These are phyloP conservation scores for Chimonanthus praecox DNA, from an alignment of 164 flowering plant species.

Conservation along the genomic window DNA sequence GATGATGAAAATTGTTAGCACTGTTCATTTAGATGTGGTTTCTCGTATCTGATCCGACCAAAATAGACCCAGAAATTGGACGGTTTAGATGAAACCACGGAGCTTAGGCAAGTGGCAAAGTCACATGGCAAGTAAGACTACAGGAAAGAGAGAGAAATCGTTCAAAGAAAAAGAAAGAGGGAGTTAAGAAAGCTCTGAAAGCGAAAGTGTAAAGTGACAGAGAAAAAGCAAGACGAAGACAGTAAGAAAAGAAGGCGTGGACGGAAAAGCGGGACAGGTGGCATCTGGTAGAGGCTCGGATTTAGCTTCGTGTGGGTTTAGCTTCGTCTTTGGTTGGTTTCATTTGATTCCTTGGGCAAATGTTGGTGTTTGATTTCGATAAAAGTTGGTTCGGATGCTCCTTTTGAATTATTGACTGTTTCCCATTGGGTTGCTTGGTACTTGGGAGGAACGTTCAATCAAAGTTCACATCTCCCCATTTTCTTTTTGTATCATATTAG, in stretches of 20 bases:
- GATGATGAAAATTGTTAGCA: too few species aligned
- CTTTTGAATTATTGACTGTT: not conserved
- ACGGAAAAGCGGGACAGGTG: not conserved
- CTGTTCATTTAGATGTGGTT: too few species aligned
- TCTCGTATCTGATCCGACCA: too few species aligned
- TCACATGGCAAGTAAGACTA: too few species aligned
- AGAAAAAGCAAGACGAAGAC: not conserved
- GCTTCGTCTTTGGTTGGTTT: not conserved
- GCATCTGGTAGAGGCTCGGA: not conserved
- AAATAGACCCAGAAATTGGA: too few species aligned
- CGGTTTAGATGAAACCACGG: too few species aligned
- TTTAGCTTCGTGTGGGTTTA: not conserved
- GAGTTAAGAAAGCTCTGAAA: slow-evolving; percentile 5
- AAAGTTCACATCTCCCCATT: not conserved
- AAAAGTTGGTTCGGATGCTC: not conserved
- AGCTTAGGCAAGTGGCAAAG: too few species aligned
- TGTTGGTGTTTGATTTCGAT: not conserved
- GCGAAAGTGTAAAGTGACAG: not conserved
- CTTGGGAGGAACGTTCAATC: not conserved
- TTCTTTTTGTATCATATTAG: not conserved
- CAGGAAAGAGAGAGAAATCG: too few species aligned
- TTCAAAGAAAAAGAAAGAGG: too few species aligned
- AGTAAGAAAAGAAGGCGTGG: not conserved
- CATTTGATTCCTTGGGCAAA: not conserved
- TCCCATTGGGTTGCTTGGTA: not conserved